A percentile compares a stretch with the other conserved stretches of the same genome.
phyloP scores from a whole-genome alignment of 2,329 filamentous ascomycete genomes.

The Cytospora piceae region DNA sequence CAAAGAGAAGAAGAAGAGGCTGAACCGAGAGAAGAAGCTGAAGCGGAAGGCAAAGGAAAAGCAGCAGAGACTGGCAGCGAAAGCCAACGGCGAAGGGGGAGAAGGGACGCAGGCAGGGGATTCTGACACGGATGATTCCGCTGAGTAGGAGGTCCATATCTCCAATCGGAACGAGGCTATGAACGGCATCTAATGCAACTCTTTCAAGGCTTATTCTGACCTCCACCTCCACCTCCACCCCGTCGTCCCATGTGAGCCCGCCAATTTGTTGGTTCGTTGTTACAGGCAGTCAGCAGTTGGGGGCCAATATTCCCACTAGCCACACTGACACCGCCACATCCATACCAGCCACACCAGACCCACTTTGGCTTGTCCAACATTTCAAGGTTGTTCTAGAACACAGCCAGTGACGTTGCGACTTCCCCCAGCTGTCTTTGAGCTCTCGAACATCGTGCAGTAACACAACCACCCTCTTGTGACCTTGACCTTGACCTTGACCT shows the following conservation, averaged over 20 bases:
- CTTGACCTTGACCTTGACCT: conserved; percentile 9
- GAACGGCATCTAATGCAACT: background rate
- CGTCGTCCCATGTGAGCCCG: background rate
- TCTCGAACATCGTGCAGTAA: background rate
- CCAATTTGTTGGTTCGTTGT: no score
- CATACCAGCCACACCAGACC: background rate
- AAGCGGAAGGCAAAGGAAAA: conserved; percentile 61
- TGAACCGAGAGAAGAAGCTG: conserved; percentile 64
- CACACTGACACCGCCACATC: background rate
- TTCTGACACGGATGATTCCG: conserved; percentile 21
- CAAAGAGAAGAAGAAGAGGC: conserved; percentile 64
- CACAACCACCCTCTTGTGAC: background rate
- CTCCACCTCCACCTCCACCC: background rate
- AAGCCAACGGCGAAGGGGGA: conserved; percentile 20
- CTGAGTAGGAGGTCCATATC: background rate
- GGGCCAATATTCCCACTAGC: background rate
- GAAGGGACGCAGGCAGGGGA: conserved; percentile 15
- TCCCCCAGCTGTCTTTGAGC: background rate
- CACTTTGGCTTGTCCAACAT: background rate
- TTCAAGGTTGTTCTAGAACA: background rate
- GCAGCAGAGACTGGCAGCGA: conserved; percentile 49
- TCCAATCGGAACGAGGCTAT: background rate
- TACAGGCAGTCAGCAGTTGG: no score
- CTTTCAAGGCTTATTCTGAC: background rate
- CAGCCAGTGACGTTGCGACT: background rate